Conservation (phyloP, 139 green algal species). For the Bryopsis sp. region DNA sequence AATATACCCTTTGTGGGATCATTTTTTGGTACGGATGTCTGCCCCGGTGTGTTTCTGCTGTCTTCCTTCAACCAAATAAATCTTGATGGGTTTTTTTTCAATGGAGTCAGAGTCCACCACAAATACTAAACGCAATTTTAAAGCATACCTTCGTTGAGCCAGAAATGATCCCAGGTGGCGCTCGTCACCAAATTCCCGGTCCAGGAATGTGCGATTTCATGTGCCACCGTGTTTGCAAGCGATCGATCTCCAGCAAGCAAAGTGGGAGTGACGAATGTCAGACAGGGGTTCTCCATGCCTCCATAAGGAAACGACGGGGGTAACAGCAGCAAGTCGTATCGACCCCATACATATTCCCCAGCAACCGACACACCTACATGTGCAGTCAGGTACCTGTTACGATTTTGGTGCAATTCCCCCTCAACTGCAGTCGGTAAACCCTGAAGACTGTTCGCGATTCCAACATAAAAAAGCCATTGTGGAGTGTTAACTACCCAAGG, state of each 20-base stretch:
- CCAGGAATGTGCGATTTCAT: conserved; percentile 92
- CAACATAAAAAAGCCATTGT: too few species aligned
- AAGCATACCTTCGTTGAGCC: conserved; percentile 66
- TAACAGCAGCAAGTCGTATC: conserved; percentile 90
- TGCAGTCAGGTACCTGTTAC: too few species aligned
- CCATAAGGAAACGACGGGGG: conserved; percentile 82
- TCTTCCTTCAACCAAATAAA: background rate
- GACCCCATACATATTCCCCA: conserved; percentile 81
- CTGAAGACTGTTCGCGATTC: too few species aligned
- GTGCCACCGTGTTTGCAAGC: conserved; percentile 71
- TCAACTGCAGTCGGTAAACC: too few species aligned
- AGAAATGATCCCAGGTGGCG: conserved; percentile 66
- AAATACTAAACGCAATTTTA: too few species aligned
- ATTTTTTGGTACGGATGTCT: background rate
- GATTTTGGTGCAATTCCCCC: too few species aligned
- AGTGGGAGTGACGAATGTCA: conserved; percentile 86
- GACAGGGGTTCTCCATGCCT: conserved; percentile 85
- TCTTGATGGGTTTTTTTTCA: too few species aligned
- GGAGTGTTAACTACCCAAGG: too few species aligned
- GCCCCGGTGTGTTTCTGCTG: conserved; percentile 2
- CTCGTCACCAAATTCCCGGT: conserved; percentile 90
- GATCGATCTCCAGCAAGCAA: conserved; percentile 79
- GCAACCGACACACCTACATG: conserved; percentile 64
- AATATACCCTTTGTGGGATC: too few species aligned
- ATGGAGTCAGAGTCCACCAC: too few species aligned